Evolutionary conservation across 2,329 filamentous ascomycete genomes (phyloP), one percentile per base, ranked within the genome.

Genomic region (Nigrospora osmanthi): DNA sequence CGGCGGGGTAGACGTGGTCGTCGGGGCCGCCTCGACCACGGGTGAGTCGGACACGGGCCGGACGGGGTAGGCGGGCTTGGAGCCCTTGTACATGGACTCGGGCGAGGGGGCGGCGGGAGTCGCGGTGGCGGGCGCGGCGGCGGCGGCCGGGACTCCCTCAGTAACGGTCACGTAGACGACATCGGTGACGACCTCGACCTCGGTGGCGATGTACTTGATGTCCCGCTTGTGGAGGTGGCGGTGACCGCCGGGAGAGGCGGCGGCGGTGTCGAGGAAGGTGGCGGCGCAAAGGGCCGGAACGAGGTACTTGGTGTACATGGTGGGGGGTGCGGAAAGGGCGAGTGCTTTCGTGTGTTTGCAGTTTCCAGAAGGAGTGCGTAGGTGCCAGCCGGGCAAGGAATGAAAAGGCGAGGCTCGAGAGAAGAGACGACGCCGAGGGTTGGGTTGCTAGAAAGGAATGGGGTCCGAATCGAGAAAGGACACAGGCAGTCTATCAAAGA

Each of bases 261-360:
- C 47, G 15, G 55, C 59, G 43, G 55, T 54, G 38, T 54, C 49
- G n/a, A 62, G 47, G 15, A 57, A 54, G 44, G 50, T 49, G 50
- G 58, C 59, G 50, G 58, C 59, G 48, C 53, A 56, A 38, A 62
- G 56, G 43, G 60, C 60, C 41, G 60, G 48, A 40, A 61, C 45
- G 46, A 54, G 55, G 35, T 53, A 43, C 51, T 63, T 63, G 46
- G 54, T 48, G 48, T 58, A 52, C 60, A 63, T 63, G 34, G 44
- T 58, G 45, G 38, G 5, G 11, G 17, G 34, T 15, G 32, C 19
- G n/a, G 35, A 35, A 17, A 35, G 14, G 15, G 3, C 17, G 9
- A 41, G 17, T 17, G 28, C 17, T 17, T 11, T 34, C n/a, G 16
- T 43, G 32, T 46, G 16, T 36, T 46, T 38, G 37, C 40, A 15